A percentile compares a stretch with the other conserved stretches of the same genome.
Evolutionary conservation across 1,284 basidiomycete genomes (phyloP).

Genomic region (Rhodofomes roseus): DNA sequence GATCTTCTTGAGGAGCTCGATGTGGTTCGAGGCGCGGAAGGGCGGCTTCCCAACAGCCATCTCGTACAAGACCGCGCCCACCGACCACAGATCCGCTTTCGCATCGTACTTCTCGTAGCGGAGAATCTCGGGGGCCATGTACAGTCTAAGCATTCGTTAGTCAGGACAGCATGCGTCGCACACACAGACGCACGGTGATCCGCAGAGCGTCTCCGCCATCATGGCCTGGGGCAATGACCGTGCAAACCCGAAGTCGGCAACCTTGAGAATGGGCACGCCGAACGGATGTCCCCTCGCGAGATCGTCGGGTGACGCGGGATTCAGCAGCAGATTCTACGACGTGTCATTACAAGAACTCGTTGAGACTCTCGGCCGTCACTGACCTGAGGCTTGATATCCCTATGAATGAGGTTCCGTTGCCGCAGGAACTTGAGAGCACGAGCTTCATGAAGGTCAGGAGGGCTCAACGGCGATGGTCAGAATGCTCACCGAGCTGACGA

Average conservation of each 20-base stretch:
- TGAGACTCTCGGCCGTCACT: constrained; percentile 7
- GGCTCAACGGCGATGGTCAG: not conserved
- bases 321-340: constrained; percentile 81
- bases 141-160: constrained; percentile 52
- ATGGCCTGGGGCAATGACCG: constrained; percentile 87
- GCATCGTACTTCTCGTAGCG: constrained; percentile 98
- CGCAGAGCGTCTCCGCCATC: constrained; percentile 97
- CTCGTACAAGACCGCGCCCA: constrained; percentile 95
- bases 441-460: constrained; percentile 41
- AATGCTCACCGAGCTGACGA: constrained; percentile 77
- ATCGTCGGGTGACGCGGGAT: constrained; percentile 78
- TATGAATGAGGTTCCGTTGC: constrained; percentile 87
- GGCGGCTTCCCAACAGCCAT: constrained; percentile 93
- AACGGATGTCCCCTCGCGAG: constrained; percentile 83
- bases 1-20: constrained; percentile 93
- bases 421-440: constrained; percentile 92
- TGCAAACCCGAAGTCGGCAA: constrained; percentile 98
- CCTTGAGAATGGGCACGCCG: constrained; percentile 92
- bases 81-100: constrained; percentile 97
- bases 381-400: constrained; percentile 97
- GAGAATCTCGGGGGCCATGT: constrained; percentile 99
- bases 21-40: constrained; percentile 93
- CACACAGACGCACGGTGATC: constrained; percentile 75
- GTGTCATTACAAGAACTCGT: not conserved
- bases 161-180: not conserved